Base-by-base conservation (phyloP, 139 green algal genomes). In the Medakamo hakoo region DNA sequence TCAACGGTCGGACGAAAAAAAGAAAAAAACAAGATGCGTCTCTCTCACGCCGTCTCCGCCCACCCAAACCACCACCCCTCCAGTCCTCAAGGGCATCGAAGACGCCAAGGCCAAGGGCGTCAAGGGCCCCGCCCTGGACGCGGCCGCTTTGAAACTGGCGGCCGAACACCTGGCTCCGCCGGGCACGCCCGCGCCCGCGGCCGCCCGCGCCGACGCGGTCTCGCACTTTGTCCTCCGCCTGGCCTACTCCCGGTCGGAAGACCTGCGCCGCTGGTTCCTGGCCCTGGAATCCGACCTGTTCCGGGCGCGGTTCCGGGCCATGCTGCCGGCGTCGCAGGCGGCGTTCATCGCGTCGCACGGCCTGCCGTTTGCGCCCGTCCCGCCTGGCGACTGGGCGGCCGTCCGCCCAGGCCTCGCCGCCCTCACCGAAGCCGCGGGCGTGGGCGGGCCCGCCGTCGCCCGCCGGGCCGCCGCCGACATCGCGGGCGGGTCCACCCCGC, bases 181-280 rank as follows among this genome's bases (percentile, higher is more conserved):
- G 27, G 30, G 59, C 16, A 19, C 20, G 26, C 73, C 55, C 14
- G 61, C 55, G 1, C 73, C 83, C 31, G 76, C 83, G 29, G 68
- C 74, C 4, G 49, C 25, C 25, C 74, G 79, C 57, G 83, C 80
- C 56, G 88, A 96, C 71, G 32, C 71, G 9, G 62, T 89, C 1
- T 89, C 76, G 3, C 91, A 98, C 74, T 95, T 84, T 76, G 81
- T 94, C 31, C 76, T 97, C 71, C 86, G 91, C n/a, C 68, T 98
- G 27, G 86, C 86, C 9, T 96, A 92, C 76, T 97, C 88, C 80
- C 79, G 79, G 22, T 94, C 80, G 21, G 81, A 92, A 60, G 88
- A 95, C 28, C 73, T 94, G 58, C 77, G 90, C 27, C 78, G 75
- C 24, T 97, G 91, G 91, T 80, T 97, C 58, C 67, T 96, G n/a